Base-by-base conservation (phyloP, 129 eudicot genomes). In the Helichrysum umbraculigerum region DNA sequence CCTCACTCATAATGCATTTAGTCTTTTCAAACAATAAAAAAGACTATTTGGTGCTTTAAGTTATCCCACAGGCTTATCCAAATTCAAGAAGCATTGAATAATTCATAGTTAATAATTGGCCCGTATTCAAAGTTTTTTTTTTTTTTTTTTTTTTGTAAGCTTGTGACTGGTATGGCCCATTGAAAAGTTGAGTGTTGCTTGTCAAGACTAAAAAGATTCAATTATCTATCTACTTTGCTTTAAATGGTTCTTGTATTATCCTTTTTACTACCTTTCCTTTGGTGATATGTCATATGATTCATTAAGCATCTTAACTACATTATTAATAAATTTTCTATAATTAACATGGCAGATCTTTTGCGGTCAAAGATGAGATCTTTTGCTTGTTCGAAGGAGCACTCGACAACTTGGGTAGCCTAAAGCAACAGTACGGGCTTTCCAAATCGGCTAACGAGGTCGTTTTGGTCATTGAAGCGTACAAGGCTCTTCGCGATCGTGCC, bases 401-500 rank as follows among this genome's bases (percentile, higher is more conserved):
- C 3, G 96, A 90, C 86, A 93, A 93, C 83, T 82, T 93, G 61
- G 97, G 97, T 61, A 93, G 98, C 76, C 84, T 93, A 32, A 90
- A 84, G 83, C 98, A 93, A 79, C 96, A 93, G 70, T 93, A 93
- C 44, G 98, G 97, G 28, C 94, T 93, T 12, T 87, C 87, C 50
- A 93, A 93, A 81, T 83, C 97, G 1, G 98, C 93, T 16, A 90
- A 85, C 32, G 98, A 93, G 86, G 96, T 91, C 12, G 74, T 93
- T 79, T 85, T 93, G 85, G 86, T 93, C 66, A 90, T 93, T 6
- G 98, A 93, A 76, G 97, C 98, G 15, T 93, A 90, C 81, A 93
- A 88, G 82, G 87, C 98, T 33, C 97, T 93, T 39, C 98, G 98
- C 50, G 97, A 93, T 62, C 85, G 98, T 3, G 98, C 98, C 33